Conservation (phyloP, 228 moss, liverwort and hornwort species). For the Sphagnum magellanicum region DNA sequence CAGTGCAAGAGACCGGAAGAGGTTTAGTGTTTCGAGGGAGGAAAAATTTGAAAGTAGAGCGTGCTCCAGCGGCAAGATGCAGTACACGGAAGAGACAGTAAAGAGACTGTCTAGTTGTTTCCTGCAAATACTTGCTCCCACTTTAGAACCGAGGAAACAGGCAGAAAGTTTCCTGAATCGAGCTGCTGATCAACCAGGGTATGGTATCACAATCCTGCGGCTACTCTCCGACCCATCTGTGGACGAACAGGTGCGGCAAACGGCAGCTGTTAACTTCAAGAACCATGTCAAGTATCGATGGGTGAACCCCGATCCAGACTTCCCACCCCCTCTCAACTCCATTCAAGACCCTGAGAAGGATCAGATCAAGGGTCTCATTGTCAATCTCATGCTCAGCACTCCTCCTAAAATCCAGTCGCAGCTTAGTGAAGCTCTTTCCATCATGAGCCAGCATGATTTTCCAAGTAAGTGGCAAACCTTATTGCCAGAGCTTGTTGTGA, state of each 20-base stretch:
- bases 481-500: slow-evolving; percentile 74
- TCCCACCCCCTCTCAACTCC: slow-evolving; percentile 6
- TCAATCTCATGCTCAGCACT: slow-evolving; percentile 71
- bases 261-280: slow-evolving; percentile 97
- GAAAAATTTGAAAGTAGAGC: too few species aligned
- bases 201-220: slow-evolving; percentile 78
- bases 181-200: slow-evolving; percentile 73
- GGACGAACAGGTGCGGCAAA: slow-evolving; percentile 76
- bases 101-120: slow-evolving; percentile 86
- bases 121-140: slow-evolving; percentile 79
- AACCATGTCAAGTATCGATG: slow-evolving; percentile 91
- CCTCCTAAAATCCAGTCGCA: slow-evolving; percentile 91
- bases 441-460: slow-evolving; percentile 96
- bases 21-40: too few species aligned
- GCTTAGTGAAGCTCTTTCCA: slow-evolving; percentile 81
- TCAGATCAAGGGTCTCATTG: slow-evolving; percentile 82
- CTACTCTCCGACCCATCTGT: slow-evolving; percentile 73
- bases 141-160: slow-evolving; percentile 76
- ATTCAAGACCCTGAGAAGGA: slow-evolving; percentile 85
- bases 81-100: slow-evolving; percentile 71
- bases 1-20: too few species aligned
- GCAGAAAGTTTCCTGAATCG: slow-evolving; percentile 71
- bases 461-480: slow-evolving; percentile 76
- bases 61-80: slow-evolving; percentile 39
- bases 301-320: slow-evolving; percentile 51